phyloP scores from a whole-genome alignment of 1,284 basidiomycete genomes.

The Takashimella tepidaria region DNA sequence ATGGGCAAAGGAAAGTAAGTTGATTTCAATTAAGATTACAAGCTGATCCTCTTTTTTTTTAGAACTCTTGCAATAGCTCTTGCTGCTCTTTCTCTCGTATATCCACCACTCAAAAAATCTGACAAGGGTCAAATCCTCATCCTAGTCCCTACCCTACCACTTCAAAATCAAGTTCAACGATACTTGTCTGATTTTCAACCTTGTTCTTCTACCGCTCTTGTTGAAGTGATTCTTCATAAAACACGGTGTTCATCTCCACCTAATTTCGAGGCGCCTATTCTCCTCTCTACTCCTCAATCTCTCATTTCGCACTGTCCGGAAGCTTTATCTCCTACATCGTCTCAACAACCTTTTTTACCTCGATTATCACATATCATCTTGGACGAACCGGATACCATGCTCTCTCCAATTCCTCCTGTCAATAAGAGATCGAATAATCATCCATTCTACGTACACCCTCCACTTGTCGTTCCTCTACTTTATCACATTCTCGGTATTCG shows the following conservation, averaged over 20 bases:
- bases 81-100: conserved; percentile 18
- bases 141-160: conserved; percentile 28
- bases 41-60: conserved; percentile 7
- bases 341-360: conserved; percentile 4
- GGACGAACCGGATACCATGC: conserved; percentile 34
- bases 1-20: conserved; percentile 41
- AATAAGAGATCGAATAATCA: conserved; percentile 9
- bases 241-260: too few species aligned
- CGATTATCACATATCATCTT: conserved; percentile 22
- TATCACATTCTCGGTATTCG: conserved; percentile 19
- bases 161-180: conserved; percentile 23
- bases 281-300: conserved; percentile 19
- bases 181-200: conserved; percentile 14
- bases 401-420: conserved; percentile 21
- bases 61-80: conserved; percentile 26
- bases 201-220: conserved; percentile 1
- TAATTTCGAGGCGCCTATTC: conserved; percentile 10
- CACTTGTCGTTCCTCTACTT: conserved; percentile 17
- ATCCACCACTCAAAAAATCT: background rate
- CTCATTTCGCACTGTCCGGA: background rate
- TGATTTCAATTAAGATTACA: background rate
- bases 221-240: conserved; percentile 6
- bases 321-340: background rate
- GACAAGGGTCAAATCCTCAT: conserved; percentile 15
- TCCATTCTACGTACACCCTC: conserved; percentile 25